Evolutionary conservation across 2,329 filamentous ascomycete genomes (phyloP), one percentile per base, ranked within the genome.

Genomic region (Rhynchosporium secalis): DNA sequence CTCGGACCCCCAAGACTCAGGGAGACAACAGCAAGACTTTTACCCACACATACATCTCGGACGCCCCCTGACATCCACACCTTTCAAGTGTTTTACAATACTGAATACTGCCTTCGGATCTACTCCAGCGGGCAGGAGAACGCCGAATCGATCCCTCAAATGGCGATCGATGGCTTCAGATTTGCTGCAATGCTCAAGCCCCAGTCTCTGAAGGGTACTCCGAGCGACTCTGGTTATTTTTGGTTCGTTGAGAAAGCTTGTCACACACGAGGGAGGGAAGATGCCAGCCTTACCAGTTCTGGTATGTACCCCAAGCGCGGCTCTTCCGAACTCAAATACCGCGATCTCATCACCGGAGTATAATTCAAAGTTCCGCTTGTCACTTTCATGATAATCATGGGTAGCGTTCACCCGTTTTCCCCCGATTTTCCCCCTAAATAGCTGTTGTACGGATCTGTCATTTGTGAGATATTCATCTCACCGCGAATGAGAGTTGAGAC

Each of bases 231-330:
- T 28, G 31, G 10, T 40, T 9, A n/a, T 38, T 45, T 40, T 13
- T 26, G 26, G 20, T 15, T 20, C 7, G 26, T 45, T 9, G 31
- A 13, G 20, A 6, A 45, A 45, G 43, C 43, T 45, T n/a, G 12
- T 4, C 12, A 56, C 54, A 45, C 40, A 40, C n/a, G 54, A 56
- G 9, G 54, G 33, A 12, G 54, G 54, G n/a, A 56, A 56, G 3
- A 56, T 29, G 28, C 54, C 54, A 6, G 33, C 33, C 15, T 12
- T 56, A 10, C 54, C 40, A 31, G 54, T 56, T 20, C 29, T 56
- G 7, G 31, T 5, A 45, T 43, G 26, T 38, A 56, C 54, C 31
- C 54, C 54, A 13, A 56, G 40, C 36, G 33, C 31, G 20, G 8
- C 40, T 29, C 29, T 45, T 4, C 5, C 26, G 13, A 7, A 29